Evolutionary conservation across 2,329 filamentous ascomycete genomes (phyloP), one percentile per base, ranked within the genome.

Genomic region (Colletotrichum sansevieriae): DNA sequence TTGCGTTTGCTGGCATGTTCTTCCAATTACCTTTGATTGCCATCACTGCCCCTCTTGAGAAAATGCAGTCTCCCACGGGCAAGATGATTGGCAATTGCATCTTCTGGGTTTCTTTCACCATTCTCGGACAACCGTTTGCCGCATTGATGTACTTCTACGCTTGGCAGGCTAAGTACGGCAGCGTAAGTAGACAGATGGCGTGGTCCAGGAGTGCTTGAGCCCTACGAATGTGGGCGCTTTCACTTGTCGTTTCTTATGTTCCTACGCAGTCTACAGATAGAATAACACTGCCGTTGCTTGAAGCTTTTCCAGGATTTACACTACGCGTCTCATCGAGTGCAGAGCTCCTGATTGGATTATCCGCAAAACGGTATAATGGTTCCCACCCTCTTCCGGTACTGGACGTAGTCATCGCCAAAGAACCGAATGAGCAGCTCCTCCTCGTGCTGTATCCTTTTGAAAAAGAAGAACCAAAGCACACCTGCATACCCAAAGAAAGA

Each of bases 101-200:
- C 66, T 99, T 99, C 79, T 98, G 96, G 96, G 85, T 98, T 20
- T 95, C 92, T 12, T 99, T 99, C 77, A 98, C 95, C 72, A 88
- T 98, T 2, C 92, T 99, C 12, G 96, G 96, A 3, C 96, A 99
- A 83, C 96, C 96, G 0, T 88, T 98, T 74, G 96, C 94, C 1
- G 95, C 94, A 0, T 83, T 99, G 69, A 85, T 97, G 78, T 99
- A 99, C 79, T 99, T 98, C 79, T 98, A 98, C 78, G 95, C 95
- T 1, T 99, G 96, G 95, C 95, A 98, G 81, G 94, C 94, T 63
- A 98, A 98, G 83, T 98, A 97, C 77, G 96, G 96, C 12, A 94
- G 91, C 74, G 91, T 95, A 22, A 93, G 87, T 72, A 83, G 81
- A 72, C 76, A 78, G 60, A 70, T 71, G 58, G 72, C 63, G 37